Evolutionary conservation across 306 rosid genomes (phyloP), one percentile per base, ranked within the genome.

Genomic region (Cucurbita moschata): DNA sequence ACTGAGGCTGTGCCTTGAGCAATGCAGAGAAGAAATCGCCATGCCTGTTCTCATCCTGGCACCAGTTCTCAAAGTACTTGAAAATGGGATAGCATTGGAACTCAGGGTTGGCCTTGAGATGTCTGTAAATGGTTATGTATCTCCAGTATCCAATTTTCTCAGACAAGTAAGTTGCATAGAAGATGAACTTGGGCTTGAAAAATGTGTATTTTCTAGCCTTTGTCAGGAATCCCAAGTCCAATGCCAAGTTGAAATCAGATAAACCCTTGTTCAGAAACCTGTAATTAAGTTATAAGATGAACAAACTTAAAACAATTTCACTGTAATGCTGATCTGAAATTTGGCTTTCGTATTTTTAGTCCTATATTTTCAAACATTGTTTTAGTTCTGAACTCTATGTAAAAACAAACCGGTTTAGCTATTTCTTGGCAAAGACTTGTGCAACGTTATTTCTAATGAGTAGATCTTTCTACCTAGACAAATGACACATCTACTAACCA

Each of bases 91-190:
- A 91, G 38, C 97, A 91, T 74, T 91, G 99, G 89, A 78, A 94
- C 83, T 91, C 77, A 3, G 97, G 99, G 40, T 94, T 94, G 5
- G 42, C 81, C 89, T 87, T 91, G 84, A 94, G 99, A 83, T 94
- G 99, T 73, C 99, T 84, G 88, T 94, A 94, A 70, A 94, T 91
- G 82, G 95, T 91, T 63, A 94, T 94, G 88, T 90, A 94, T 85
- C 99, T 80, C 97, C 99, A 94, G 86, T 94, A 94, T 43, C 99
- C 99, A 60, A 94, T 94, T 79, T 94, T 94, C 96, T 94, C 99
- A 35, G 99, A 94, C 80, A 94, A 80, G 55, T 94, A 94, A 46
- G 99, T 94, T 1, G 99, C 99, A 67, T 94, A 94, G 89, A 94
- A 94, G 82, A 94, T 94, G 85, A 94, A 94, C 68, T 94, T 94